phyloP scores from a whole-genome alignment of 2,329 filamentous ascomycete genomes.

The Ceratocystis diversiconidia region DNA sequence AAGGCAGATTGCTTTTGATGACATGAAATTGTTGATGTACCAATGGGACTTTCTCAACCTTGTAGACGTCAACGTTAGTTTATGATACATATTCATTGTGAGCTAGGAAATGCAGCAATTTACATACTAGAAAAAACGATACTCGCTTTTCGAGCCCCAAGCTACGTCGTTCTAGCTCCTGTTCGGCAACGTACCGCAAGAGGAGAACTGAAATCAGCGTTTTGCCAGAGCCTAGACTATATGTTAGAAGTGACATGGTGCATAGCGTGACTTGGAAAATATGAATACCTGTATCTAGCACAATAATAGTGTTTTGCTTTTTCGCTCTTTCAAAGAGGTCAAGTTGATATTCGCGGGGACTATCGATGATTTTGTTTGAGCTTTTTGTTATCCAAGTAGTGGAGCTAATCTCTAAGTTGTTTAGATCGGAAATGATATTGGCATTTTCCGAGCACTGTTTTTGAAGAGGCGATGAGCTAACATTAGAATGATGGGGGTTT shows the following conservation, averaged over 20 bases:
- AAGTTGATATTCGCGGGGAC: slow-evolving; percentile 77
- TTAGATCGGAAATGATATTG: neutral
- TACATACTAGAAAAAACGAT: slow-evolving; percentile 67
- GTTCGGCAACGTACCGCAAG: slow-evolving; percentile 58
- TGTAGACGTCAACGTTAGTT: neutral
- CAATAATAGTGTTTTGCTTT: slow-evolving; percentile 73
- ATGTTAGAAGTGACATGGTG: slow-evolving; percentile 18
- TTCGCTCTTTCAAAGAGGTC: slow-evolving; percentile 87
- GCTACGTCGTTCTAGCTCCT: slow-evolving; percentile 58
- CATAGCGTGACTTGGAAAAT: neutral
- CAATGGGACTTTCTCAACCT: slow-evolving; percentile 76
- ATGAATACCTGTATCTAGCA: slow-evolving; percentile 64
- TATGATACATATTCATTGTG: neutral
- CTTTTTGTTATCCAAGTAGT: slow-evolving; percentile 19
- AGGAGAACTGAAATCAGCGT: slow-evolving; percentile 88
- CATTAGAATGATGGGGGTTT: no score
- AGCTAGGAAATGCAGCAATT: slow-evolving; percentile 15
- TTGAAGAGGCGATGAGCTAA: neutral
- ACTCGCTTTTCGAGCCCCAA: slow-evolving; percentile 46
- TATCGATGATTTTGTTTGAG: slow-evolving; percentile 48
- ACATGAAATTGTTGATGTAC: slow-evolving; percentile 83
- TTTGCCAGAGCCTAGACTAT: slow-evolving; percentile 61
- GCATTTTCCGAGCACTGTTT: neutral
- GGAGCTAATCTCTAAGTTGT: neutral
- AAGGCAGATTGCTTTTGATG: slow-evolving; percentile 64